Percentiles rank a stretch among this genome's conserved stretches.
These are phyloP conservation scores for Chlamydomonas sphaeroides DNA, from an alignment of 139 green algal genomes.

Conservation along the genomic window DNA sequence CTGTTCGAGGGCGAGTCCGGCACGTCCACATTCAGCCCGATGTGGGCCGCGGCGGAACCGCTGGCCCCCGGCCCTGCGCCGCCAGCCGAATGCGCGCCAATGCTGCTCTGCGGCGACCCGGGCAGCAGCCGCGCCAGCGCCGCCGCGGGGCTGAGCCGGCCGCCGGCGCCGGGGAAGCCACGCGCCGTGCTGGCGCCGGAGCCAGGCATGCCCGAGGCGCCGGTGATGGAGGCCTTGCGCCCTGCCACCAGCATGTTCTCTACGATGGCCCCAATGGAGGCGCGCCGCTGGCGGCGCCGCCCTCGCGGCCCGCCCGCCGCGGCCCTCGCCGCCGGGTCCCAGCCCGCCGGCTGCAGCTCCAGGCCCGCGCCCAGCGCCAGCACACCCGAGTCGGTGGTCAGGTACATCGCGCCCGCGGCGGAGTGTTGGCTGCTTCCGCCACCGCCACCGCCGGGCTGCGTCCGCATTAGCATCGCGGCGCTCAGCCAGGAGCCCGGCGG, in stretches of 20 bases:
- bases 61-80: neutral
- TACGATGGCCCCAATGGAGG: slow-evolving; percentile 18
- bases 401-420: neutral
- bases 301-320: neutral
- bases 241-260: neutral
- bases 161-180: neutral
- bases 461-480: neutral
- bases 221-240: neutral
- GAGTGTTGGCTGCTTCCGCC: neutral
- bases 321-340: slow-evolving; percentile 10
- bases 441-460: neutral
- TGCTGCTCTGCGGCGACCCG: neutral
- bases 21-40: neutral
- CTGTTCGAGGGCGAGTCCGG: slow-evolving; percentile 14
- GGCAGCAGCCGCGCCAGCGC: neutral
- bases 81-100: neutral
- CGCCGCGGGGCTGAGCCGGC: neutral
- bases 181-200: too few species aligned
- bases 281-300: slow-evolving; percentile 18
- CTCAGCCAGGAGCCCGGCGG: neutral
- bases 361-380: neutral
- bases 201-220: too few species aligned
- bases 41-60: too few species aligned
- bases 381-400: neutral
- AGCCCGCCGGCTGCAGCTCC: slow-evolving; percentile 31